Percentiles rank a stretch among this genome's conserved stretches.
Conservation (phyloP, 176 grass and related monocot species). For the Chloris gayana region DNA sequence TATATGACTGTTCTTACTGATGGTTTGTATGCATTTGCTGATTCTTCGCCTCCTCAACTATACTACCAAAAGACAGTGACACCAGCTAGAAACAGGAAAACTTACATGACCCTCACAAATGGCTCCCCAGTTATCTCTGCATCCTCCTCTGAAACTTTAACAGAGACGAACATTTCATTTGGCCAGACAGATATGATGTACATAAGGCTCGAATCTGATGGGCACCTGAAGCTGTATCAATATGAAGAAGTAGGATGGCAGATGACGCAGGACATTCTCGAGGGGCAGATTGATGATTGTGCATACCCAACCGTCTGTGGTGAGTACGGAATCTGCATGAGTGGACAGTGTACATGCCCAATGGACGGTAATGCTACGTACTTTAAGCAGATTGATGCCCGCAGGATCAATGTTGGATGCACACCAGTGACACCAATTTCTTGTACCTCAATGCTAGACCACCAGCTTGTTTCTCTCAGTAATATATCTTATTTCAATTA, state of each 20-base stretch:
- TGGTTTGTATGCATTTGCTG: no score
- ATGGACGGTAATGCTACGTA: not conserved
- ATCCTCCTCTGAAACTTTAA: no score
- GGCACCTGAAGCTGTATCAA: not conserved
- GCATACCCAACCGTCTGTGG: constrained; percentile 15
- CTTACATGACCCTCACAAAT: no score
- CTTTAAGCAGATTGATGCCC: not conserved
- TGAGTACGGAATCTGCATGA: not conserved
- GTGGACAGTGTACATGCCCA: not conserved
- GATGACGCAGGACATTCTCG: not conserved
- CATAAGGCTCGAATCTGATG: not conserved
- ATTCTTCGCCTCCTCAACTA: no score
- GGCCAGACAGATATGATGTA: not conserved
- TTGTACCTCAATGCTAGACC: constrained; percentile 36
- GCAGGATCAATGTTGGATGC: not conserved
- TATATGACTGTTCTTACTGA: constrained; percentile 33
- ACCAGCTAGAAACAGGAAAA: no score
- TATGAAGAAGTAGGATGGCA: not conserved
- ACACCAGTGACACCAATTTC: constrained; percentile 36
- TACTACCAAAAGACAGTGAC: no score
- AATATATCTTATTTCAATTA: constrained; percentile 15
- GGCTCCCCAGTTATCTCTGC: no score
- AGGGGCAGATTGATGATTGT: not conserved
- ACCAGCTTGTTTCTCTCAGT: constrained; percentile 10
- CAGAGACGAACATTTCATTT: no score